phyloP scores from a whole-genome alignment of 768 basidiomycete species.

The Russula lepida region DNA sequence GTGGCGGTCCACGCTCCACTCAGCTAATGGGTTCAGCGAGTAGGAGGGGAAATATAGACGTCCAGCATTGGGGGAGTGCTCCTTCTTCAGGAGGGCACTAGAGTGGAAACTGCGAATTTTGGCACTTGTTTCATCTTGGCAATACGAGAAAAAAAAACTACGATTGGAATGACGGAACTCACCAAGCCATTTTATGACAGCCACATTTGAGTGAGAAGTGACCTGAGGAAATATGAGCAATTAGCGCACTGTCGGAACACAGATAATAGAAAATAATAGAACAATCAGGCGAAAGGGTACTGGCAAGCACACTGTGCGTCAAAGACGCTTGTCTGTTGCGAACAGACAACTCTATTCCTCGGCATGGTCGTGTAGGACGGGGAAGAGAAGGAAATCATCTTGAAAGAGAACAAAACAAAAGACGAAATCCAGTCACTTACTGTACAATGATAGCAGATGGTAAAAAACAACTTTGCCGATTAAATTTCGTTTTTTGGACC shows the following conservation, averaged over 20 bases:
- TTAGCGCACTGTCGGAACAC: not conserved
- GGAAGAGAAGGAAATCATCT: slow-evolving; percentile 86
- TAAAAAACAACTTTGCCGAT: not conserved
- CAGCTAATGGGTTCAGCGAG: slow-evolving; percentile 57
- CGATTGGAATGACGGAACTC: not conserved
- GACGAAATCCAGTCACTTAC: not conserved
- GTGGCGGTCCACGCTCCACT: slow-evolving; percentile 57
- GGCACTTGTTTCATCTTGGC: slow-evolving; percentile 31
- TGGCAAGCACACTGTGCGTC: slow-evolving; percentile 75
- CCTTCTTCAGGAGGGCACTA: slow-evolving; percentile 52
- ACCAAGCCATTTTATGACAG: not conserved
- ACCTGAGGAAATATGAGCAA: not conserved
- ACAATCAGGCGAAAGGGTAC: slow-evolving; percentile 75
- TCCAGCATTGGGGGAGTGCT: slow-evolving; percentile 70
- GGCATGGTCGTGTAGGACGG: slow-evolving; percentile 87
- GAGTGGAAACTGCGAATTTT: slow-evolving; percentile 87
- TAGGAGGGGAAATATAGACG: slow-evolving; percentile 62
- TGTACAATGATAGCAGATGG: not conserved
- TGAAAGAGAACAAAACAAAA: not conserved
- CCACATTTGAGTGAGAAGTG: not conserved
- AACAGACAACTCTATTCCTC: slow-evolving; percentile 75
- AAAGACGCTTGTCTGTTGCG: slow-evolving; percentile 61
- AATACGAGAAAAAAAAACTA: not conserved
- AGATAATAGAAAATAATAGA: slow-evolving; percentile 1
- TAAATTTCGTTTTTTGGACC: not conserved